Percentiles rank a stretch among this genome's conserved stretches.
These are phyloP conservation scores for Draba incana DNA, from an alignment of 345 rosid genomes.

Conservation along the genomic window DNA sequence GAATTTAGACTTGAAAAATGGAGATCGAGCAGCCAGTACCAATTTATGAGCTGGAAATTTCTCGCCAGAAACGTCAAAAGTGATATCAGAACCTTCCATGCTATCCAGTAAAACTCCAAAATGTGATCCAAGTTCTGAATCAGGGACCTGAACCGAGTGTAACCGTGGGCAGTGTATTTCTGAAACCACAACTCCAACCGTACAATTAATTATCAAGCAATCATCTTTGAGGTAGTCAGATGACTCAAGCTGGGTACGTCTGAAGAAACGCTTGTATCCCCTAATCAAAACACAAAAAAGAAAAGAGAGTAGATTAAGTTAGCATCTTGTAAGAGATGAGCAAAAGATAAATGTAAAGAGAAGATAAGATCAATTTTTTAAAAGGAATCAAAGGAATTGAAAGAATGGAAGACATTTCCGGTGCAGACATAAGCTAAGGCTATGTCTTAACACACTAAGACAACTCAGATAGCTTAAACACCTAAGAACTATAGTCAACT, in stretches of 20 bases:
- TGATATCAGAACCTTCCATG: slow-evolving; percentile 77
- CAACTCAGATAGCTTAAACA: not conserved
- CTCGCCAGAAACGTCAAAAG: slow-evolving; percentile 72
- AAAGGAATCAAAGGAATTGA: not conserved
- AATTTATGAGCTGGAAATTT: slow-evolving; percentile 78
- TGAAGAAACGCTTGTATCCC: slow-evolving; percentile 94
- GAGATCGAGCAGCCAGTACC: slow-evolving; percentile 94
- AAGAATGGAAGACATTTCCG: slow-evolving; percentile 1
- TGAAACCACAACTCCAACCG: slow-evolving; percentile 86
- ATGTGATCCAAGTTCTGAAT: slow-evolving; percentile 77
- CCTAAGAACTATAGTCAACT: not conserved
- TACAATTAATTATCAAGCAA: slow-evolving; percentile 83
- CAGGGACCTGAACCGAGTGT: slow-evolving; percentile 58
- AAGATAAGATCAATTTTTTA: not conserved
- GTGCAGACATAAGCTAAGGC: slow-evolving; percentile 11
- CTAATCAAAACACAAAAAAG: slow-evolving; percentile 45
- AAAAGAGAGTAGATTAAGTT: not conserved
- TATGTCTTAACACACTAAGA: slow-evolving; percentile 2
- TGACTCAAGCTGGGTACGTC: slow-evolving; percentile 68
- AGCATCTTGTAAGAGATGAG: not conserved
- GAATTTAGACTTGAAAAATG: slow-evolving; percentile 85
- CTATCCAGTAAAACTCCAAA: slow-evolving; percentile 69
- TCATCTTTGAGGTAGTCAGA: slow-evolving; percentile 87
- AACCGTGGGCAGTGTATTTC: slow-evolving; percentile 70
- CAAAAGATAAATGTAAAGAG: slow-evolving; percentile 14